Evolutionary conservation across 768 basidiomycete species (phyloP).

Genomic region (Tricholoma saponaceum): DNA sequence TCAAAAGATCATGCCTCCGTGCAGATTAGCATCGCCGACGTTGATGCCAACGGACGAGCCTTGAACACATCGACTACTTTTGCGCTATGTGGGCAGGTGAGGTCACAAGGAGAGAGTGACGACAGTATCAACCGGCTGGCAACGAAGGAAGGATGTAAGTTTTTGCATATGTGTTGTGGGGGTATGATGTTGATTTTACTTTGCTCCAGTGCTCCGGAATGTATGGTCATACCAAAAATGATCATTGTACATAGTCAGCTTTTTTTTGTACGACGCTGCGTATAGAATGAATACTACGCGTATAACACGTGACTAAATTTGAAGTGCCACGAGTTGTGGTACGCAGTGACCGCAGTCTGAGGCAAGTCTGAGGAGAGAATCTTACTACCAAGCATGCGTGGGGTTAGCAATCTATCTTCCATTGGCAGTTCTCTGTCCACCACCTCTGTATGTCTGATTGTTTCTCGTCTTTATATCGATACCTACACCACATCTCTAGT

Average conservation of each 20-base stretch:
- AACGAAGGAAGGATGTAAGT: conserved; percentile 92
- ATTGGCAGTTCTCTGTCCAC: conserved; percentile 45
- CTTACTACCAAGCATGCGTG: conserved; percentile 12
- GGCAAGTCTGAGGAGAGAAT: too few relatives aligned
- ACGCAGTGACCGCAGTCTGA: conserved; percentile 2
- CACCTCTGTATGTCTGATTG: conserved; percentile 36
- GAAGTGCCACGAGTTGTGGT: too few relatives aligned
- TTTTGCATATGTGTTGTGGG: not conserved
- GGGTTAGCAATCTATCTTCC: conserved; percentile 25
- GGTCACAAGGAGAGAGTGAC: conserved; percentile 94
- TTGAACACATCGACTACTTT: conserved; percentile 81
- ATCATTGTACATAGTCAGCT: conserved; percentile 21
- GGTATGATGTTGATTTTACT: conserved; percentile 3
- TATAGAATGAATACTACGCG: not conserved
- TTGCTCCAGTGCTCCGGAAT: conserved; percentile 79
- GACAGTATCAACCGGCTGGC: conserved; percentile 96
- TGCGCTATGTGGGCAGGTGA: conserved; percentile 90
- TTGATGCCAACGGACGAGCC: conserved; percentile 85
- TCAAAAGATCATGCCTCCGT: conserved; percentile 99
- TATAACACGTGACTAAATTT: not conserved
- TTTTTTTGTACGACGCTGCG: not conserved
- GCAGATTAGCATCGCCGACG: conserved; percentile 92
- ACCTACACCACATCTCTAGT: conserved; percentile 22
- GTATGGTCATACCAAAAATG: conserved; percentile 97
- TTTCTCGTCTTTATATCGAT: not conserved